Evolutionary conservation across 441 rosid species (phyloP), one percentile per base, ranked within the genome.

Genomic region (Erodium chrysanthum): DNA sequence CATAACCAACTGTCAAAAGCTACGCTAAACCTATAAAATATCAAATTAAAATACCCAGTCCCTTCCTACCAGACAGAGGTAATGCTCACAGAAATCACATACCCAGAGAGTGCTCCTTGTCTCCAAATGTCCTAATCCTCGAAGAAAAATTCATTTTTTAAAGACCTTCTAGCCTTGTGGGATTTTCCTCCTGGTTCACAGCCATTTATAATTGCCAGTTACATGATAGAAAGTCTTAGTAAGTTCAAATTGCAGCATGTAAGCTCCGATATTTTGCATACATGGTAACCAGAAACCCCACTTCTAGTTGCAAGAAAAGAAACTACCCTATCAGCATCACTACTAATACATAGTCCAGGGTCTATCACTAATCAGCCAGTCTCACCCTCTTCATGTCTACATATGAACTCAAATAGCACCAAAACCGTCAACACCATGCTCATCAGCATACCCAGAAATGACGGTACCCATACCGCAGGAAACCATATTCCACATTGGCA

Each of bases 161-260:
- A 82, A 82, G 73, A 90, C 88, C 65, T 72, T 67, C 88, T 71
- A 70, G 96, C 89, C 76, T 84, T 76, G 10, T 25, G 66, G 52
- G 91, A 88, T 64, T 84, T 84, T 54, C 96, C 96, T 67, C 79
- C 80, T 76, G 90, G 96, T 68, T 93, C 86, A 83, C 79, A 87
- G 15, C 96, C 94, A 60, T 93, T 90, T 66, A 88, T 81, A 85
- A 88, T 88, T 1, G 96, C 93, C 0, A 96, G 90, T 96, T 96
- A 92, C 1, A 96, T 87, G 50, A 92, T 84, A 4, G 89, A 73
- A 76, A 84, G 82, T 81, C 77, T 88, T 76, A 7, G 88, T 85
- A 63, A 77, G 80, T 73, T 87, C 84, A 79, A 92, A 92, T 67
- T 25, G 96, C 87, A 74, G 85, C 92, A 65, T 71, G 77, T 78